Evolutionary conservation across 2,329 filamentous ascomycete species (phyloP).

Genomic region (Ploettnerulaceae sp.): DNA sequence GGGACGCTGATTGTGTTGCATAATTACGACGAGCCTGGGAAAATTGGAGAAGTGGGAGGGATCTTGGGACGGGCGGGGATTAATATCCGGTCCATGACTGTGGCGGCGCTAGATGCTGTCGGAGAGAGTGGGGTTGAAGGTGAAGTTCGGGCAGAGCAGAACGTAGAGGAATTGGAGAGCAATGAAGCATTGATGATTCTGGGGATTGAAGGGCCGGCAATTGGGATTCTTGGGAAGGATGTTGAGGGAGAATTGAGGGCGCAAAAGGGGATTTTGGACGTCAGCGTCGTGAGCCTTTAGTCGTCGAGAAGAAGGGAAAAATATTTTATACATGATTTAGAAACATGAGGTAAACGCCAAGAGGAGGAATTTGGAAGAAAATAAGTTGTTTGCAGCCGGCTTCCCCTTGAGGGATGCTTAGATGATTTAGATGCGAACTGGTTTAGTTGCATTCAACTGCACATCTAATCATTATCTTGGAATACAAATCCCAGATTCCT

Average conservation of each 20-base stretch:
- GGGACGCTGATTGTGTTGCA: slow-evolving; percentile 73
- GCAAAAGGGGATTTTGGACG: slow-evolving; percentile 50
- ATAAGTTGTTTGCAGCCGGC: too few species aligned
- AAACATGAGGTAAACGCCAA: not conserved
- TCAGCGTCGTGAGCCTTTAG: slow-evolving; percentile 44
- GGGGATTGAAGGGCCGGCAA: slow-evolving; percentile 59
- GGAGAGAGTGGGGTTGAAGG: slow-evolving; percentile 17
- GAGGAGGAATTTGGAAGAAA: not conserved
- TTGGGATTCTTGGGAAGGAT: slow-evolving; percentile 54
- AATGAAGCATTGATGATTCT: slow-evolving; percentile 80
- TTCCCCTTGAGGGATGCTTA: too few species aligned
- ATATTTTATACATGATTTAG: not conserved
- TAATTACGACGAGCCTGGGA: slow-evolving; percentile 77
- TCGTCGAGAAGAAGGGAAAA: not conserved
- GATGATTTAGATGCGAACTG: too few species aligned
- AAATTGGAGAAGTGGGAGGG: slow-evolving; percentile 74
- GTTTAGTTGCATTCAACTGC: slow-evolving; percentile 1
- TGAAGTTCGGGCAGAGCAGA: too few species aligned
- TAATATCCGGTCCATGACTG: slow-evolving; percentile 79
- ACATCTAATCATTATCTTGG: too few species aligned
- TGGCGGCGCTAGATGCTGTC: slow-evolving; percentile 45
- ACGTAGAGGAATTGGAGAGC: slow-evolving; percentile 30
- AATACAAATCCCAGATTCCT: too few species aligned
- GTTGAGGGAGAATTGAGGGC: slow-evolving; percentile 45
- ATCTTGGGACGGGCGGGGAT: slow-evolving; percentile 64